Base-by-base conservation (phyloP, 169 alveolate species). In the Cryptosporidium sp. region DNA sequence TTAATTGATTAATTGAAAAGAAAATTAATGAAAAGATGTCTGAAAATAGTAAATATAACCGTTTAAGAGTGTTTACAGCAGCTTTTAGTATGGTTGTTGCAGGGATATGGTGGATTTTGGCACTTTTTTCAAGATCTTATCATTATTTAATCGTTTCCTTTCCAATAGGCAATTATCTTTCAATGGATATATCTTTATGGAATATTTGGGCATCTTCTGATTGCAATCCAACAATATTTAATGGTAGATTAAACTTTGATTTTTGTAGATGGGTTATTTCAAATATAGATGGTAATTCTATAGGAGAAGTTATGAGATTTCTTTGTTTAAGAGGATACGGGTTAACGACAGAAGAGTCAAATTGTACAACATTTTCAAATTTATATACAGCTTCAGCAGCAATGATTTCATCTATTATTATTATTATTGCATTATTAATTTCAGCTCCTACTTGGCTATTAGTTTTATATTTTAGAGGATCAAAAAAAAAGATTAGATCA, bases 131-230 rank as follows among this genome's bases (percentile, higher is more conserved):
- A 16, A 59, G 89, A 45, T 62, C 89, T 23, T 80, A 80, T 29
- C 89, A 80, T 67, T 80, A 80, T 65, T 70, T 62, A 37, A 80
- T 80, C 14, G 29, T 80, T 59, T 59, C 80, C 29, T 80, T 80
- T 80, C 89, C 89, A 4, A 80, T 80, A 8, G 75, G 75, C 43
- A 80, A 80, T 80, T 80, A 80, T 35, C 37, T 80, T n/a, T 45
- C 89, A 59, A 62, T 80, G 75, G 89, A 80, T 35, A 80, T 80
- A 61, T 80, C 89, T 41, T 23, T 80, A 26, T 80, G 89, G 89
- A 80, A 80, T 80, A 65, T 80, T 59, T 80, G 89, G 89, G 89
- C 89, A 26, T 80, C 89, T 23, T 80, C 89, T 0, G 89, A 80
- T 50, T 80, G 89, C 31, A 62, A 59, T 26, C 89, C 89, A 18